These are phyloP conservation scores for Dentipellis fragilis DNA, from an alignment of 768 basidiomycete species.

Conservation along the genomic window DNA sequence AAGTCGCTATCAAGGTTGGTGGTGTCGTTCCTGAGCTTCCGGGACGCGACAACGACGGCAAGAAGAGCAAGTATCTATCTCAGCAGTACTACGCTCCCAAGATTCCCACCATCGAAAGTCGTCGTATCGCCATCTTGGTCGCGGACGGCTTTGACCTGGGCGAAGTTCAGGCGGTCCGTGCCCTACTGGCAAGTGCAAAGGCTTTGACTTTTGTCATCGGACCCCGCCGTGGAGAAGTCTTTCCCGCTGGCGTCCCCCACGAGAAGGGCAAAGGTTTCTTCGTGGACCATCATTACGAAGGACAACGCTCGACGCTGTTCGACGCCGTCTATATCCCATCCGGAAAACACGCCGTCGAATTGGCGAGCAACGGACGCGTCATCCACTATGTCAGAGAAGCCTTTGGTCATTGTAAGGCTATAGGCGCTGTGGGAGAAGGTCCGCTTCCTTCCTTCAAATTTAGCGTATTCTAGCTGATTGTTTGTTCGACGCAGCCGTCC, in stretches of 20 bases:
- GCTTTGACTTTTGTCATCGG: conserved; percentile 61
- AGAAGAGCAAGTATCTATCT: conserved; percentile 44
- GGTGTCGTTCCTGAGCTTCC: conserved; percentile 45
- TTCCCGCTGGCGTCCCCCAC: conserved; percentile 21
- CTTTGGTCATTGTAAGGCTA: conserved; percentile 79
- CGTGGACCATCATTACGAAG: conserved; percentile 67
- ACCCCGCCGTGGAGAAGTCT: conserved; percentile 48
- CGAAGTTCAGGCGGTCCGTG: conserved; percentile 50
- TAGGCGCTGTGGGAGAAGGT: conserved; percentile 70
- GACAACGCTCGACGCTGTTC: conserved; percentile 74
- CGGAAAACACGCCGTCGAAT: conserved; percentile 50
- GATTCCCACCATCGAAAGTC: conserved; percentile 47
- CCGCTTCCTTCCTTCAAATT: conserved; percentile 2
- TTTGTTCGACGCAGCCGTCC: conserved; percentile 27
- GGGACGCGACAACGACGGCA: conserved; percentile 45
- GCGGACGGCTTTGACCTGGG: conserved; percentile 62
- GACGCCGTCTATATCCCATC: conserved; percentile 77
- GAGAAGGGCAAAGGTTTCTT: conserved; percentile 24
- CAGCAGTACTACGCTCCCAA: conserved; percentile 47
- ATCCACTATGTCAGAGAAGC: conserved; percentile 82
- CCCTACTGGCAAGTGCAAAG: conserved; percentile 37
- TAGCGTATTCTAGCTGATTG: background rate
- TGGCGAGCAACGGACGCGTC: conserved; percentile 54
- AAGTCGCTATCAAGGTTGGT: conserved; percentile 58
- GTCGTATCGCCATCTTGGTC: conserved; percentile 69